These are phyloP conservation scores for Petunia hybrid DNA, from an alignment of 305 asterid genomes.

Conservation along the genomic window DNA sequence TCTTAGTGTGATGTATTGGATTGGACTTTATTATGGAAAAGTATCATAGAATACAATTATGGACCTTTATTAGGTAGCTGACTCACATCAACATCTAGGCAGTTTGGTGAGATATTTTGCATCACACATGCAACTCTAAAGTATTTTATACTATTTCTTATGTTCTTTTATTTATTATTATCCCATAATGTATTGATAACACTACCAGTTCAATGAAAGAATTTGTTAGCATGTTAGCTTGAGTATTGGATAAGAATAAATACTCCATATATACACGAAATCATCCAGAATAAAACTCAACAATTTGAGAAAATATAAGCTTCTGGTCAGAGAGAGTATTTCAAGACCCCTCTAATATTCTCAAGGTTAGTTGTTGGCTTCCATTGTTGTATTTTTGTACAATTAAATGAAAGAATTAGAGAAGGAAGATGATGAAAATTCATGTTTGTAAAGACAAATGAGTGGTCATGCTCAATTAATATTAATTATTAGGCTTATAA, in stretches of 20 bases:
- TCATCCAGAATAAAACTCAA: background rate
- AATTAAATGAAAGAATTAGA: background rate
- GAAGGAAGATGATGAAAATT: too few relatives aligned
- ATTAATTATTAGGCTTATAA: background rate
- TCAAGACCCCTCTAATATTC: background rate
- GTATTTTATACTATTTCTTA: too few relatives aligned
- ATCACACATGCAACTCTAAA: background rate
- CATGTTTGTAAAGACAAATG: background rate
- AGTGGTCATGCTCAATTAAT: background rate
- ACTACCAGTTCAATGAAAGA: too few relatives aligned
- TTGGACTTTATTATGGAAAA: background rate
- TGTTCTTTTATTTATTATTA: too few relatives aligned
- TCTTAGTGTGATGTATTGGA: background rate
- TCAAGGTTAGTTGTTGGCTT: background rate
- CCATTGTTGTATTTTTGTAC: background rate
- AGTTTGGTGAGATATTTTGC: background rate
- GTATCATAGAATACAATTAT: background rate
- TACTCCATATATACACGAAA: background rate
- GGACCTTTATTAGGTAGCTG: background rate
- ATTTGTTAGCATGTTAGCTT: too few relatives aligned
- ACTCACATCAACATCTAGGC: background rate
- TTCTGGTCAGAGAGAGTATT: background rate
- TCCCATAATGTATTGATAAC: background rate
- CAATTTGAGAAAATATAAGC: background rate
- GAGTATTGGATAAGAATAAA: background rate